Base-by-base conservation (phyloP, 73 alveolate species). In the Paraurostyla sp. region DNA sequence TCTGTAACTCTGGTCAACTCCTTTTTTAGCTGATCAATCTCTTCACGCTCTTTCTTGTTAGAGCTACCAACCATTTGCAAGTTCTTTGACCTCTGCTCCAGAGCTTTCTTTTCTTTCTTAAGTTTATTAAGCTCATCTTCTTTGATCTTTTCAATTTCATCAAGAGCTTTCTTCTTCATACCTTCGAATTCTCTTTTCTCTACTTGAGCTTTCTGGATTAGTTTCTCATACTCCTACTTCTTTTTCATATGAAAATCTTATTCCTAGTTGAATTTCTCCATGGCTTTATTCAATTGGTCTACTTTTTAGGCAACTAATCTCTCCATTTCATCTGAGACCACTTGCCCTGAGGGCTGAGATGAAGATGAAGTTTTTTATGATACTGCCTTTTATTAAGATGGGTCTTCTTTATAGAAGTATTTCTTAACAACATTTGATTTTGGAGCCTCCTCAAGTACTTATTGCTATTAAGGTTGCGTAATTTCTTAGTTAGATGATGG, bases 31-130 rank as follows among this genome's bases (percentile, higher is more conserved):
- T 7, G 30, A 1, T 63, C 85, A 3, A 60, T 83, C 38, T 83
- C 85, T 38, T 60, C 85, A 42, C 92, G 35, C 33, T 83, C 92
- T 57, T 83, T 63, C 43, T 63, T 40, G 23, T 83, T 63, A 36
- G 68, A n/a, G 35, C 27, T 60, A 29, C 76, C 57, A n/a, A 78
- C 78, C 42, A 78, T 7, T 38, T 83, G 60, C 29, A 27, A 25
- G 76, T 69, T 63, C 78, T 83, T 83, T 18, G 46, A 23, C 25
- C 83, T 83, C 51, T 63, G 30, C 46, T 83, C 92, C 22, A 83
- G 38, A 18, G 78, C 52, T 63, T 51, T 83, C 62, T 48, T 38
- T 68, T 83, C 92, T 43, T 83, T 83, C 38, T 83, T 83, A 13
- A 83, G 54, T 49, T 83, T 83, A 9, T 63, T 18, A 6, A 63